Conservation (phyloP, 305 asterid species). For the Fraxinus nigra region DNA sequence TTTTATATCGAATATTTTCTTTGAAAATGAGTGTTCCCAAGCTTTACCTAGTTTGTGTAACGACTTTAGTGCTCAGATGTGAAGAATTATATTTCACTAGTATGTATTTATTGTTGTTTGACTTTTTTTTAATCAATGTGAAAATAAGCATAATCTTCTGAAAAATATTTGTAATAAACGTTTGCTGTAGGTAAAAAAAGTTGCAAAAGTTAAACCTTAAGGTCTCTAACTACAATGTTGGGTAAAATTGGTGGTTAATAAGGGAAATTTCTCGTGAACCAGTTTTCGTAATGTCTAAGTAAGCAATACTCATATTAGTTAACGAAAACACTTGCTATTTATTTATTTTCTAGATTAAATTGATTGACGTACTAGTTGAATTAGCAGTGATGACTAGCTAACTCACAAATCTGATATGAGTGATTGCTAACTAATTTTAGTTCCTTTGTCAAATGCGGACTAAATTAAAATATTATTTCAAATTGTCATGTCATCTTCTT, state of each 20-base stretch:
- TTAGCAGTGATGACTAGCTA: no score
- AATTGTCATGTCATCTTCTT: not conserved
- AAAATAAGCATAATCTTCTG: not conserved
- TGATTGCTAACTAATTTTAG: constrained; percentile 10
- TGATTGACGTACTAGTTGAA: no score
- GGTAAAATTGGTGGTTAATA: not conserved
- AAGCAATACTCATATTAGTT: not conserved
- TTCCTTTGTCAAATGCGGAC: not conserved
- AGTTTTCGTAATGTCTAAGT: not conserved
- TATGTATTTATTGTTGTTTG: not conserved
- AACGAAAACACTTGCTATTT: not conserved
- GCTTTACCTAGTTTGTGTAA: not conserved
- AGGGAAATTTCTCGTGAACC: not conserved
- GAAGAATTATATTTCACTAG: not conserved
- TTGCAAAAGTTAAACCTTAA: not conserved
- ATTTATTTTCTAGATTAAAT: not conserved
- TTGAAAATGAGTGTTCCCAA: not conserved
- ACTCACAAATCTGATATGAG: not conserved
- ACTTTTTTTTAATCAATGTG: not conserved
- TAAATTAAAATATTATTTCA: no score
- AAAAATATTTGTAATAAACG: no score
- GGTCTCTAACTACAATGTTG: not conserved
- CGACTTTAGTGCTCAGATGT: not conserved
- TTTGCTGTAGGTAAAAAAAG: no score
- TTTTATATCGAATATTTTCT: no score